Conservation (phyloP, 306 rosid genomes). For the Cucurbita pepo region DNA sequence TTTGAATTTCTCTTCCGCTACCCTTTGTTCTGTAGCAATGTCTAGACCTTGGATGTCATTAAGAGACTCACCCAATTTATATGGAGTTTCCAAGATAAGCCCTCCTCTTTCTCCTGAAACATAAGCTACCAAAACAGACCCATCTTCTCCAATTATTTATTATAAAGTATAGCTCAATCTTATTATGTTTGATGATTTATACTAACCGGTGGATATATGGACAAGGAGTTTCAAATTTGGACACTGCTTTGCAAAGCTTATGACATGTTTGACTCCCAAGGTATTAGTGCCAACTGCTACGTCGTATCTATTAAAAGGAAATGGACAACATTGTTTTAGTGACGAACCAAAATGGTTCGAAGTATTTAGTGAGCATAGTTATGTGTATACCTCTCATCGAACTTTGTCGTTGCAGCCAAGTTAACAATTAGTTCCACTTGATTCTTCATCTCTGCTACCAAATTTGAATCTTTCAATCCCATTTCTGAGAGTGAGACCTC, state of each 20-base stretch:
- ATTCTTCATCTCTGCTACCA: conserved; percentile 27
- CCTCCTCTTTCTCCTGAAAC: conserved; percentile 62
- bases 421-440: conserved; percentile 45
- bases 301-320: conserved; percentile 32
- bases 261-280: conserved; percentile 42
- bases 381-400: conserved; percentile 53
- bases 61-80: conserved; percentile 38
- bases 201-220: conserved; percentile 66
- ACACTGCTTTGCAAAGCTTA: conserved; percentile 52
- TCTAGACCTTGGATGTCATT: conserved; percentile 45
- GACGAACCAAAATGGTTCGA: background rate
- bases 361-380: background rate
- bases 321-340: background rate
- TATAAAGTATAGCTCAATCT: too few species aligned
- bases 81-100: conserved; percentile 39
- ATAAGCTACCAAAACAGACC: conserved; percentile 34
- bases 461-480: conserved; percentile 31
- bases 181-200: too few species aligned
- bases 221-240: conserved; percentile 29
- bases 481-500: conserved; percentile 35
- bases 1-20: conserved; percentile 16
- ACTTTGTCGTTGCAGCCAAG: conserved; percentile 69
- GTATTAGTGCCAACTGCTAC: conserved; percentile 41
- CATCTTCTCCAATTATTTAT: background rate
- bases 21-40: conserved; percentile 31